Evolutionary conservation across 208 protist species (phyloP), one percentile per base, ranked within the genome.

Genomic region (Acanthamoeba castellanii): DNA sequence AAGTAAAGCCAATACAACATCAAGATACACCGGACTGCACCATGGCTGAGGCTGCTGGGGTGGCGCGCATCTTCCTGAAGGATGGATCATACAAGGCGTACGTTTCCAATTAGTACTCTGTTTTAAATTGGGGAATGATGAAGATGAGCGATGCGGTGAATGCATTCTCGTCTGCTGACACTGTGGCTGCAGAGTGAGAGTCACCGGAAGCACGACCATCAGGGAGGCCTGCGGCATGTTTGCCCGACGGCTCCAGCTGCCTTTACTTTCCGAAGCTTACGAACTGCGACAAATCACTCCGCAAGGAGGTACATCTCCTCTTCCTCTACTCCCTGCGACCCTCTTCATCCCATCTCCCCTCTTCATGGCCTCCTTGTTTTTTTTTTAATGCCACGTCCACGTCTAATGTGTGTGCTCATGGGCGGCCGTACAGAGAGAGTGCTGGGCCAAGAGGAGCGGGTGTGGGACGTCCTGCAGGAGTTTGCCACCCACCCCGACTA

Each of bases 1-100:
- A 52, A 52, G 11, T 11, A 57, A 57, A 57, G 16, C 50, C 9
- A 57, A 57, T 20, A 57, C 50, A 57, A 57, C 9, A 57, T 20
- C 50, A 52, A 52, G 11, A 52, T 14, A 14, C 13, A 30, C 59
- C 13, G 1, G 25, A 20, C 59, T 20, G 20, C 59, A 66, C 20
- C 13, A 66, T 66, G 59, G 25, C 0, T n/a, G 59, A 14, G 16
- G 25, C 59, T 66, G 59, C 1, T 66, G 59, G 59, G 2, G 70
- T 78, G 0, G 70, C 70, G 22, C 70, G 70, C 11, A 78, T 78
- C 37, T 78, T 47, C 30, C 70, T 78, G 27, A 78, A 78, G 70
- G 70, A 78, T 47, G 70, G 70, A 20, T 78, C 70, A 20, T 78
- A 78, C 70, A 78, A 78, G 30, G 70, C 70, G 70, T 78, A 78